phyloP scores from a whole-genome alignment of 2,329 filamentous ascomycete genomes.

The Paracorniculantispora psalliotae region DNA sequence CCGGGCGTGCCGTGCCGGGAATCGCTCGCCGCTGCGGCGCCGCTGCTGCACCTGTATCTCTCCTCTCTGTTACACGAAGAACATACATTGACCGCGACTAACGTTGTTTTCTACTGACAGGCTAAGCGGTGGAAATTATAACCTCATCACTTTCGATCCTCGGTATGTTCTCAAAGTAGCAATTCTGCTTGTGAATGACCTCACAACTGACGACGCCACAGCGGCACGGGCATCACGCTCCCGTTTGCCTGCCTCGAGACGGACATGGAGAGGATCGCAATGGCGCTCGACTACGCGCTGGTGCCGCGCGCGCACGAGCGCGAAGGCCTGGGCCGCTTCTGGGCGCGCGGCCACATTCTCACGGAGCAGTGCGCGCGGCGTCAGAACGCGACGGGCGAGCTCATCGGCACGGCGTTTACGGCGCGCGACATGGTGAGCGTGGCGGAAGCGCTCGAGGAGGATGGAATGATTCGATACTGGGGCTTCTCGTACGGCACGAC shows the following conservation, averaged over 20 bases:
- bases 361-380: constrained; percentile 16
- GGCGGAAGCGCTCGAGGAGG: constrained; percentile 28
- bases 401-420: constrained; percentile 28
- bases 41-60: no score
- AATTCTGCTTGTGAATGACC: no score
- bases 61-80: no score
- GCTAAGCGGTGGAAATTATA: constrained; percentile 5
- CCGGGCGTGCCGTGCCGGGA: constrained; percentile 15
- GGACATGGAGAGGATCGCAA: background rate
- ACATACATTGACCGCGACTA: background rate
- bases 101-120: no score
- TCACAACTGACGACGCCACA: background rate
- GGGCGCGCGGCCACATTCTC: no score
- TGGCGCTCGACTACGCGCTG: constrained; percentile 10
- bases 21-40: no score
- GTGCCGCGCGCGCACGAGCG: background rate
- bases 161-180: constrained; percentile 17
- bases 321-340: no score
- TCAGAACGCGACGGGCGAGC: constrained; percentile 18
- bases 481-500: constrained; percentile 37
- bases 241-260: constrained; percentile 18
- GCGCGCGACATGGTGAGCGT: constrained; percentile 34
- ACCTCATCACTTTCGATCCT: constrained; percentile 25
- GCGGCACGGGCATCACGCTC: constrained; percentile 19
- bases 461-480: constrained; percentile 27